Percentiles rank a stretch among this genome's conserved stretches.
Conservation (phyloP, 345 rosid species). For the Murraya koenigii region DNA sequence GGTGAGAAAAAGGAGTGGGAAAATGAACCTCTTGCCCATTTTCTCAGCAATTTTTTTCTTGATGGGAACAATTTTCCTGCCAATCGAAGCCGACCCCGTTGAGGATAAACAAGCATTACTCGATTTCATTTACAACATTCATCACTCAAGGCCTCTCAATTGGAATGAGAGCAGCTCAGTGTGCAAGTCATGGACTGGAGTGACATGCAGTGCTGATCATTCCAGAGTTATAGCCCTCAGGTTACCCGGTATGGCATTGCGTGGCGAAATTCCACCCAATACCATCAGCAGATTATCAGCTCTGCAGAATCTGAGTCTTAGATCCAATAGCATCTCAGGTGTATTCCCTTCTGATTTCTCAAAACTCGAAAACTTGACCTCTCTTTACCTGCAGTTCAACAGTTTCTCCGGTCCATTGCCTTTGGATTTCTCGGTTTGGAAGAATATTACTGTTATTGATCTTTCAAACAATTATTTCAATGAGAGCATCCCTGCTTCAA, state of each 20-base stretch:
- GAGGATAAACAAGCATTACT: conserved; percentile 73
- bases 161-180: conserved; percentile 57
- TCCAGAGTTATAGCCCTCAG: conserved; percentile 57
- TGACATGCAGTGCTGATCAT: conserved; percentile 53
- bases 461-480: conserved; percentile 62
- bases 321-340: conserved; percentile 73
- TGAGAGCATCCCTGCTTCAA: conserved; percentile 59
- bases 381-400: conserved; percentile 68
- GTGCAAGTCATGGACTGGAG: conserved; percentile 79
- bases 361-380: conserved; percentile 55
- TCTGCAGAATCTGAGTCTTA: conserved; percentile 61
- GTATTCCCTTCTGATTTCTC: conserved; percentile 59
- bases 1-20: conserved; percentile 22
- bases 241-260: conserved; percentile 59
- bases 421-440: conserved; percentile 62
- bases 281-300: conserved; percentile 61
- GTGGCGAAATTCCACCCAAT: conserved; percentile 48
- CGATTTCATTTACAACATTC: conserved; percentile 55
- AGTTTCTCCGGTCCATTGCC: conserved; percentile 65
- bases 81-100: conserved; percentile 42
- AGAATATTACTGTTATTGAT: conserved; percentile 51
- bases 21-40: conserved; percentile 29
- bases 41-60: conserved; percentile 32
- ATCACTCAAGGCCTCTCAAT: conserved; percentile 56
- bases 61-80: conserved; percentile 33